Conservation (phyloP, 2,329 filamentous ascomycete species). For the Xylariaceae sp. region DNA sequence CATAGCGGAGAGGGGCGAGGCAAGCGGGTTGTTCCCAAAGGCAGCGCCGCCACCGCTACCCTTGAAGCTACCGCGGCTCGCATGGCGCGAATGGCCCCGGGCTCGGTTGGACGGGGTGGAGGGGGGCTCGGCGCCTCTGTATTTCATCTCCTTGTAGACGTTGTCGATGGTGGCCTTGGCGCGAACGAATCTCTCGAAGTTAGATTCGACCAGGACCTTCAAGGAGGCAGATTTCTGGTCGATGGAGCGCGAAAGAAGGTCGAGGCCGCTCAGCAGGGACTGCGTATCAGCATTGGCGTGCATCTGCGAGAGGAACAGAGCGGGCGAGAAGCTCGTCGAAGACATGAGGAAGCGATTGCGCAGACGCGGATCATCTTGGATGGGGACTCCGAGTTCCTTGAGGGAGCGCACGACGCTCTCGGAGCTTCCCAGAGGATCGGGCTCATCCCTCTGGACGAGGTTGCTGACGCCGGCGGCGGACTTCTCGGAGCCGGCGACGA, state of each 20-base stretch:
- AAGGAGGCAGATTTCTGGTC: conserved; percentile 96
- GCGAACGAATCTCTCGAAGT: conserved; percentile 96
- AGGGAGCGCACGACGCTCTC: conserved; percentile 83
- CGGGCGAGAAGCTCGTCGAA: conserved; percentile 91
- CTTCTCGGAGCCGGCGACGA: conserved; percentile 64
- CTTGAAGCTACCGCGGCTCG: conserved; percentile 64
- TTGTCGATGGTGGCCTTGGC: conserved; percentile 98
- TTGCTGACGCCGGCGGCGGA: conserved; percentile 65
- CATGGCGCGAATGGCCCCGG: conserved; percentile 58
- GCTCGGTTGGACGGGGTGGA: conserved; percentile 32
- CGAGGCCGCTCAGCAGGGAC: conserved; percentile 73
- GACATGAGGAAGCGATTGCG: conserved; percentile 94
- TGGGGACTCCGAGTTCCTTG: conserved; percentile 68
- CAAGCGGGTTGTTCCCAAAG: conserved; percentile 37
- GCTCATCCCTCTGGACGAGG: conserved; percentile 84
- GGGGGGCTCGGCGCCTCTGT: conserved; percentile 53
- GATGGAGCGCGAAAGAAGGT: conserved; percentile 84
- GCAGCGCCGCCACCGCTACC: conserved; percentile 41
- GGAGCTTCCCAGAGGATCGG: conserved; percentile 82
- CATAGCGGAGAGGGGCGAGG: conserved; percentile 32
- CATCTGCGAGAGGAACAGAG: conserved; percentile 86
- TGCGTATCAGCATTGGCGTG: conserved; percentile 83
- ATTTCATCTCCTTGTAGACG: conserved; percentile 98
- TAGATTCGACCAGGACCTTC: conserved; percentile 93
- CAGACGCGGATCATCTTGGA: conserved; percentile 78